Evolutionary conservation across 495 filamentous ascomycete genomes (phyloP).

Genomic region (Rostrohypoxylon terebratum): DNA sequence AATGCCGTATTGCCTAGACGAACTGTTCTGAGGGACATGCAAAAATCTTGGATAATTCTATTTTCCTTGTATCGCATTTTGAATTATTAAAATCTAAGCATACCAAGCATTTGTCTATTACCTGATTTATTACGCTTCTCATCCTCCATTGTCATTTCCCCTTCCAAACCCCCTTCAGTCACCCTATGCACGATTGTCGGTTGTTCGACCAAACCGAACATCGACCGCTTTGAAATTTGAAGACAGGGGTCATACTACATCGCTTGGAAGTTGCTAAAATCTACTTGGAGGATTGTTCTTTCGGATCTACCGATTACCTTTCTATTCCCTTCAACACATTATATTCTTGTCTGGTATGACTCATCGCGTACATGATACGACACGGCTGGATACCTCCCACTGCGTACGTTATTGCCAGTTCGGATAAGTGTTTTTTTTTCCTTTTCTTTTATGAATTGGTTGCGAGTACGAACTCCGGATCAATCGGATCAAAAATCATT

Average conservation of each 20-base stretch:
- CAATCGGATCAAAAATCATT: conserved; percentile 44
- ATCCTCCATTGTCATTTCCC: conserved; percentile 23
- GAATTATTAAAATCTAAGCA: conserved; percentile 45
- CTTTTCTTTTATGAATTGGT: conserved; percentile 27
- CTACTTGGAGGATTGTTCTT: conserved; percentile 1
- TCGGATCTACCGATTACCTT: conserved; percentile 1
- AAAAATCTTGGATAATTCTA: conserved; percentile 34
- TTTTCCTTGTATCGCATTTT: conserved; percentile 34
- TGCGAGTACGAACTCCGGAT: conserved; percentile 35
- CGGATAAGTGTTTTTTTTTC: conserved; percentile 19
- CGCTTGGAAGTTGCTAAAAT: conserved; percentile 2
- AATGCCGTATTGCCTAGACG: conserved; percentile 24
- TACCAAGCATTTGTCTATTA: conserved; percentile 33
- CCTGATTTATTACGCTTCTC: conserved; percentile 27
- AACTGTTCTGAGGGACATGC: conserved; percentile 1
- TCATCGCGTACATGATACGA: conserved; percentile 45
- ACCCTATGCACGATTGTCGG: conserved; percentile 12
- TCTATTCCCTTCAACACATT: conserved; percentile 18
- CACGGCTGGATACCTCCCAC: conserved; percentile 39
- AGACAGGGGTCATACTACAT: conserved; percentile 16
- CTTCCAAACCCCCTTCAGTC: conserved; percentile 16
- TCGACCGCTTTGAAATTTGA: conserved; percentile 25
- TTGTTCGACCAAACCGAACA: conserved; percentile 15
- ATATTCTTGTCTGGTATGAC: conserved; percentile 36
- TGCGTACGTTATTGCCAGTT: conserved; percentile 29